Conservation (phyloP, 495 filamentous ascomycete genomes). For the Echria macrotheca region DNA sequence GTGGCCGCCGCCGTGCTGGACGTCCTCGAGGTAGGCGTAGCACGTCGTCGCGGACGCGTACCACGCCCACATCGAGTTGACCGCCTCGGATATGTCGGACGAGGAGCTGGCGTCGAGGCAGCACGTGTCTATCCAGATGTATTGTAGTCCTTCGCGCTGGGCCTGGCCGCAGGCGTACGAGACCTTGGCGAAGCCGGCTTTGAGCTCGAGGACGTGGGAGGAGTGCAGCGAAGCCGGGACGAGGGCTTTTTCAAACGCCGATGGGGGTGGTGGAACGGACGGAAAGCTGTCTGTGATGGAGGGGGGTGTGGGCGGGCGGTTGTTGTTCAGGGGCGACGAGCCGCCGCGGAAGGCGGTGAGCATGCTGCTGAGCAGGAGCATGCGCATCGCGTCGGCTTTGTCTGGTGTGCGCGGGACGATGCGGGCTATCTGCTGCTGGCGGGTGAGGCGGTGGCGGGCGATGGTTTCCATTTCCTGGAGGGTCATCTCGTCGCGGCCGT, state of each 20-base stretch:
- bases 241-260: not conserved
- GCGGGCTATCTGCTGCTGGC: constrained; percentile 3
- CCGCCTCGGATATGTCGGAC: constrained; percentile 22
- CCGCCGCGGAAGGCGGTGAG: constrained; percentile 22
- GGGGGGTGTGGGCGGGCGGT: not conserved
- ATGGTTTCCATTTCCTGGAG: constrained; percentile 19
- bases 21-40: constrained; percentile 24
- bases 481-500: constrained; percentile 35
- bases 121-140: constrained; percentile 25
- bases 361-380: constrained; percentile 25
- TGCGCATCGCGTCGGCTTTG: constrained; percentile 17
- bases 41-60: constrained; percentile 19
- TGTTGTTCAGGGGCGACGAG: not conserved
- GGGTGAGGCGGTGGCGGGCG: constrained; percentile 10
- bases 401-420: constrained; percentile 9
- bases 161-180: constrained; percentile 20
- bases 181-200: constrained; percentile 22
- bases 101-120: constrained; percentile 24
- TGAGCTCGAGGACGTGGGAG: constrained; percentile 16
- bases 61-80: constrained; percentile 26
- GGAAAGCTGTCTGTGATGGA: constrained; percentile 9
- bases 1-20: constrained; percentile 14
- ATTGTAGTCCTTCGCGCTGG: constrained; percentile 11
- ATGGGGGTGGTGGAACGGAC: not conserved
- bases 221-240: constrained; percentile 3